Evolutionary conservation across 306 rosid genomes (phyloP).

Genomic region (Quercus wislizeni): DNA sequence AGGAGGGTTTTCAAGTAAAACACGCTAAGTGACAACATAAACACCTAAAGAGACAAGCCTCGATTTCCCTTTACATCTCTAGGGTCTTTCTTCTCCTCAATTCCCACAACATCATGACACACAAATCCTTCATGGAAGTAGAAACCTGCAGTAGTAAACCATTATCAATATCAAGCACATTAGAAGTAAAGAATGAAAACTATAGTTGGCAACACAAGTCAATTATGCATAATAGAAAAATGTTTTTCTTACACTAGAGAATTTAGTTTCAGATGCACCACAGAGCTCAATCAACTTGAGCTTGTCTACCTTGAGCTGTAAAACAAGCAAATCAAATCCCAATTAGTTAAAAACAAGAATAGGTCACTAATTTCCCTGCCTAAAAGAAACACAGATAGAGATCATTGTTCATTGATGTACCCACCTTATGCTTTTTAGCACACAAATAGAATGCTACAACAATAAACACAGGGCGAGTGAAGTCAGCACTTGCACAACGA

Average conservation of each 20-base stretch:
- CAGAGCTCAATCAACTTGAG: conserved; percentile 82
- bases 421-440: conserved; percentile 87
- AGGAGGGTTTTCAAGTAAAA: not conserved
- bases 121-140: conserved; percentile 80
- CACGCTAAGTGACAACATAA: not conserved
- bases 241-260: conserved; percentile 58
- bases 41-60: conserved; percentile 36
- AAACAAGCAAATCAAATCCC: conserved; percentile 1
- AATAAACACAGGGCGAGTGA: conserved; percentile 77
- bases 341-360: not conserved
- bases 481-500: conserved; percentile 74
- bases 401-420: not conserved
- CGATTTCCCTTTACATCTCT: conserved; percentile 68
- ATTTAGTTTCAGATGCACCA: conserved; percentile 85
- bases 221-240: not conserved
- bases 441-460: conserved; percentile 82
- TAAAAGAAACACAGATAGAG: not conserved
- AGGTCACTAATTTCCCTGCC: not conserved
- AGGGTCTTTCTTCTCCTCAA: conserved; percentile 78
- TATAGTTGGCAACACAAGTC: not conserved
- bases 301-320: no score
- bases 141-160: conserved; percentile 51
- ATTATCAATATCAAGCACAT: not conserved
- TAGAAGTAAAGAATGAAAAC: not conserved
- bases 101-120: conserved; percentile 68